These are phyloP conservation scores for Naematelia encephala DNA, from an alignment of 768 basidiomycete species.

Conservation along the genomic window DNA sequence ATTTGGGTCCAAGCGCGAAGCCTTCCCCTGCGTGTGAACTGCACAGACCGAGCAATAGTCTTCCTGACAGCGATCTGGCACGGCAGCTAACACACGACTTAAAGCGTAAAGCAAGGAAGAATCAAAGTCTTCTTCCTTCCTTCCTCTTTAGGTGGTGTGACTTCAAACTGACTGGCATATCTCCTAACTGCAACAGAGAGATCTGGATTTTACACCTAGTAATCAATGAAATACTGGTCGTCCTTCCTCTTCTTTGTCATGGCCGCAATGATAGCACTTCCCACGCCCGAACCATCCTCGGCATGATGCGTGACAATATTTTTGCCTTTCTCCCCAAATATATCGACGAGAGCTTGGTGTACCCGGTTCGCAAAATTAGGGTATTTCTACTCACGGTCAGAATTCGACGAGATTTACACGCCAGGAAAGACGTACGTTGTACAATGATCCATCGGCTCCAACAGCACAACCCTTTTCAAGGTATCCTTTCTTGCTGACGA, in stretches of 20 bases:
- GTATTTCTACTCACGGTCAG: slow-evolving; percentile 69
- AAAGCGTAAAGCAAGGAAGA: too few species aligned
- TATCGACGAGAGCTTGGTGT: slow-evolving; percentile 85
- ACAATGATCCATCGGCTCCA: slow-evolving; percentile 74
- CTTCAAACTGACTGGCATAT: too few species aligned
- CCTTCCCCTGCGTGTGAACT: too few species aligned
- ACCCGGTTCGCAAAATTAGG: slow-evolving; percentile 90
- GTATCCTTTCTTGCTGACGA: slow-evolving; percentile 91
- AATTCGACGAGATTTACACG: background rate
- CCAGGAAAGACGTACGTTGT: slow-evolving; percentile 64
- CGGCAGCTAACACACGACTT: too few species aligned
- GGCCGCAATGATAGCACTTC: slow-evolving; percentile 93
- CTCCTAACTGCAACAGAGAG: too few species aligned
- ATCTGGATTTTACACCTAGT: slow-evolving; percentile 41
- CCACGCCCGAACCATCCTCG: slow-evolving; percentile 89
- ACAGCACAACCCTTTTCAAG: slow-evolving; percentile 74
- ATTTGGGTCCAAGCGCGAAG: too few species aligned
- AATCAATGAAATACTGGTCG: slow-evolving; percentile 54
- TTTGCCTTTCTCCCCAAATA: slow-evolving; percentile 93
- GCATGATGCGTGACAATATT: slow-evolving; percentile 78
- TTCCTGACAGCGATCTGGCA: too few species aligned
- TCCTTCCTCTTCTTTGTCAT: slow-evolving; percentile 85
- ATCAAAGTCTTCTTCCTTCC: too few species aligned
- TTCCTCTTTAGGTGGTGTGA: too few species aligned
- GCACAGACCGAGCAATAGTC: too few species aligned